A percentile compares a stretch with the other conserved stretches of the same genome.
These are phyloP conservation scores for Cyclotella distinguenda DNA, from an alignment of 108 stramenopile species.

Conservation along the genomic window DNA sequence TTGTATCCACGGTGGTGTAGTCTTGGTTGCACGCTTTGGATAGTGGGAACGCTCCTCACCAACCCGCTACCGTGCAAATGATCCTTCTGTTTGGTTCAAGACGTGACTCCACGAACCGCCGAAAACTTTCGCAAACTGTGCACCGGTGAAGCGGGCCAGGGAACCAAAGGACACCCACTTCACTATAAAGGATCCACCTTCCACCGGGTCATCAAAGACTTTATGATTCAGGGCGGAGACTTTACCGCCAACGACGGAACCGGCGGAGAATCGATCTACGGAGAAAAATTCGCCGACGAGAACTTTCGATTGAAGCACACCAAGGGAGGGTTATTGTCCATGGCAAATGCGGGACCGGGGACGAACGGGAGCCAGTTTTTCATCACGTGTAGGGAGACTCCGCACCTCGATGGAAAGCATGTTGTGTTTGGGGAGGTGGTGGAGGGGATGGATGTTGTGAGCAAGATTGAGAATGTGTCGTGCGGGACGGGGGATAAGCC, in stretches of 20 bases:
- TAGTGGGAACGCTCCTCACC: no score
- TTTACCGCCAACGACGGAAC: conserved; percentile 94
- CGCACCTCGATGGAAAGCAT: conserved; percentile 97
- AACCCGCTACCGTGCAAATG: neutral
- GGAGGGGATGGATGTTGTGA: conserved; percentile 94
- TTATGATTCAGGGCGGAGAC: conserved; percentile 95
- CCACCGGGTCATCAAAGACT: conserved; percentile 93
- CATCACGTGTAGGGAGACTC: conserved; percentile 81
- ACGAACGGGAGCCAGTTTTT: conserved; percentile 83
- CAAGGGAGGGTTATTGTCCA: conserved; percentile 70
- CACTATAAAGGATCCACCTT: conserved; percentile 92
- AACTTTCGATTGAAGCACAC: conserved; percentile 90
- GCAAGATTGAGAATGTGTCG: conserved; percentile 78
- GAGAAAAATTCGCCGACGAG: conserved; percentile 89
- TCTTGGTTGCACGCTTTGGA: neutral
- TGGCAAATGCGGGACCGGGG: conserved; percentile 53
- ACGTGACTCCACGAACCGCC: conserved; percentile 94
- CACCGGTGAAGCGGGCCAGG: conserved; percentile 91
- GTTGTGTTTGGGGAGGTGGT: conserved; percentile 99
- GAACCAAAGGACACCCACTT: conserved; percentile 71
- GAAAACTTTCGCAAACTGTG: conserved; percentile 96
- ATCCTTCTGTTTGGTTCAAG: conserved; percentile 13
- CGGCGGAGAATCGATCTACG: conserved; percentile 90
- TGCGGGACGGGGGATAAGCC: conserved; percentile 75
- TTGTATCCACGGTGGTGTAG: neutral